Evolutionary conservation across 1,284 basidiomycete genomes (phyloP).

Genomic region (Cutaneotrichosporon daszewskae): DNA sequence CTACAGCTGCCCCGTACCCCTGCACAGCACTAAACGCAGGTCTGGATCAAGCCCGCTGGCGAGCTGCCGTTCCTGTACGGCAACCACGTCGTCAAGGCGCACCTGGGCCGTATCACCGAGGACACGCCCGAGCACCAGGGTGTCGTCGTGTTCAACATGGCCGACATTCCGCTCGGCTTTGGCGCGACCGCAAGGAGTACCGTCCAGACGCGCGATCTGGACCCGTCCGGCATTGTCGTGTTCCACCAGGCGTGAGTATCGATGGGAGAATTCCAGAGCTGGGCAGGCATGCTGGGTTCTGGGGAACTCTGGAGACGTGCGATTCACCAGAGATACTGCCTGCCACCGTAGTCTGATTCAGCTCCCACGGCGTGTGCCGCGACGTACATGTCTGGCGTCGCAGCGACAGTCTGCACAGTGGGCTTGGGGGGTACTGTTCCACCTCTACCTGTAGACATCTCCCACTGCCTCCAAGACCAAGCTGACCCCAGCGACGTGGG

Average conservation of each 20-base stretch:
- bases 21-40: conserved; percentile 51
- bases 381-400: no score
- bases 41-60: conserved; percentile 99
- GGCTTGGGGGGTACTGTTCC: background rate
- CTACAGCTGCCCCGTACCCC: no score
- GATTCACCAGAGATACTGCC: no score
- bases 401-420: no score
- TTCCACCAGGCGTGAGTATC: conserved; percentile 92
- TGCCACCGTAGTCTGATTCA: no score
- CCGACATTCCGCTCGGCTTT: conserved; percentile 88
- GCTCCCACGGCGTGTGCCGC: no score
- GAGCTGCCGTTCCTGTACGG: conserved; percentile 99
- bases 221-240: conserved; percentile 96
- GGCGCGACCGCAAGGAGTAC: conserved; percentile 96
- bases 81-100: conserved; percentile 97
- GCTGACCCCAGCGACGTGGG: conserved; percentile 70
- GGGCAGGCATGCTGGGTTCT: no score
- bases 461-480: background rate
- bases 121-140: conserved; percentile 99
- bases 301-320: no score
- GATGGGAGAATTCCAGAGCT: background rate
- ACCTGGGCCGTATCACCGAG: conserved; percentile 97
- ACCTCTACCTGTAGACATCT: background rate
- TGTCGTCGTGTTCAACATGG: conserved; percentile 95
- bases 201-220: conserved; percentile 90